Evolutionary conservation across 805 yeast genomes (phyloP).

Genomic region (Hanseniaspora thailandica): DNA sequence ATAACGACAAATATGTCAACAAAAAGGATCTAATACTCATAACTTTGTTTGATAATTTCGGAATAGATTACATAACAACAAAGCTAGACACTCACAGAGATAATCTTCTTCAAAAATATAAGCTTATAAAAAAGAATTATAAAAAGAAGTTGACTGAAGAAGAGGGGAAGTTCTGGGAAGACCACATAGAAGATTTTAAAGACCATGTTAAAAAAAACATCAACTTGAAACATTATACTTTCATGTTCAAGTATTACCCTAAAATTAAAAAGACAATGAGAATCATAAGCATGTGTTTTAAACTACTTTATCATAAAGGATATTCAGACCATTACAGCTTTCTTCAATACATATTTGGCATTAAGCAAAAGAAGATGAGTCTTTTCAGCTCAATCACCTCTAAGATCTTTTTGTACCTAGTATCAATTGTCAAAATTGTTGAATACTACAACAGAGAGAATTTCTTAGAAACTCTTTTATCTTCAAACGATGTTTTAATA

Average conservation of each 20-base stretch:
- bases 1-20: background rate
- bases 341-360: conserved; percentile 1
- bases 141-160: conserved; percentile 1
- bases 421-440: background rate
- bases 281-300: background rate
- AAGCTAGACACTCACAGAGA: background rate
- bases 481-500: background rate
- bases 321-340: background rate
- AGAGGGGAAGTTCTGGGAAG: conserved; percentile 11
- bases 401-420: background rate
- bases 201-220: background rate
- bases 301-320: conserved; percentile 5
- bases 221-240: background rate
- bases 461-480: background rate
- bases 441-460: conserved; percentile 12
- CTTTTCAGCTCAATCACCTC: conserved; percentile 26
- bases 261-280: background rate
- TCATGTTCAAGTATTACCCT: conserved; percentile 12
- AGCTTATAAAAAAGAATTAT: background rate
- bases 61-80: background rate
- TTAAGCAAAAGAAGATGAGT: conserved; percentile 2
- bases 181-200: conserved; percentile 6
- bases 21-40: conserved; percentile 2
- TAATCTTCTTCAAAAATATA: background rate
- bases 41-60: conserved; percentile 6